Evolutionary conservation across 495 filamentous ascomycete species (phyloP).

Genomic region (Tetracladium marchalianum): DNA sequence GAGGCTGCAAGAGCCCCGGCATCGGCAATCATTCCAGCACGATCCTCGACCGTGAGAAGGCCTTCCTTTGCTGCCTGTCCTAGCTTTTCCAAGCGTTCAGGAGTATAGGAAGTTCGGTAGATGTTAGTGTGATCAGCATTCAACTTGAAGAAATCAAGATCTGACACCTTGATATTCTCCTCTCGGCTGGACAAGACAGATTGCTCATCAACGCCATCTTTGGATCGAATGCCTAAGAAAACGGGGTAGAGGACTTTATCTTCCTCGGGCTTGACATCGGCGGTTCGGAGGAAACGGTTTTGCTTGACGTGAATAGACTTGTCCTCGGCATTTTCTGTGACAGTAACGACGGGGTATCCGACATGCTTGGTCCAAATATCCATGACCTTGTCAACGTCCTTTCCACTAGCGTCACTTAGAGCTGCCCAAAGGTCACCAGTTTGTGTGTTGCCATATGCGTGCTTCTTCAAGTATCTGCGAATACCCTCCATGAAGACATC

Average conservation of each 20-base stretch:
- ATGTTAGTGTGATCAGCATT: slow-evolving; percentile 84
- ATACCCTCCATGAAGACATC: slow-evolving; percentile 85
- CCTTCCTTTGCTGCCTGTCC: slow-evolving; percentile 25
- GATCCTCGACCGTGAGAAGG: neutral
- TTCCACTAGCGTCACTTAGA: slow-evolving; percentile 79
- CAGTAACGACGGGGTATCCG: slow-evolving; percentile 81
- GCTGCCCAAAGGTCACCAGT: slow-evolving; percentile 88
- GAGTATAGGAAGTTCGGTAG: slow-evolving; percentile 87
- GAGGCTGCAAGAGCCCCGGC: slow-evolving; percentile 86
- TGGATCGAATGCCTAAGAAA: slow-evolving; percentile 66
- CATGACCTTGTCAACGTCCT: slow-evolving; percentile 83
- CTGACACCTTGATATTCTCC: slow-evolving; percentile 60
- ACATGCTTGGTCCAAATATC: slow-evolving; percentile 88
- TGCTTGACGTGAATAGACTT: slow-evolving; percentile 75
- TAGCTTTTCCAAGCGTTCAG: slow-evolving; percentile 65
- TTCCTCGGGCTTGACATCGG: slow-evolving; percentile 74
- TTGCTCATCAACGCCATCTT: slow-evolving; percentile 32
- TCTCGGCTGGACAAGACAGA: slow-evolving; percentile 60
- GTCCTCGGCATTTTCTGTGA: slow-evolving; percentile 58
- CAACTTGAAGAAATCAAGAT: slow-evolving; percentile 81
- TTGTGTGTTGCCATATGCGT: slow-evolving; percentile 89
- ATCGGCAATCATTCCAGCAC: slow-evolving; percentile 51
- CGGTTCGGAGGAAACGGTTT: slow-evolving; percentile 78
- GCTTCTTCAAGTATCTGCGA: slow-evolving; percentile 74
- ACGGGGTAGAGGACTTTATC: slow-evolving; percentile 96